phyloP scores from a whole-genome alignment of 345 rosid species.

The Eutrema yunnanense region DNA sequence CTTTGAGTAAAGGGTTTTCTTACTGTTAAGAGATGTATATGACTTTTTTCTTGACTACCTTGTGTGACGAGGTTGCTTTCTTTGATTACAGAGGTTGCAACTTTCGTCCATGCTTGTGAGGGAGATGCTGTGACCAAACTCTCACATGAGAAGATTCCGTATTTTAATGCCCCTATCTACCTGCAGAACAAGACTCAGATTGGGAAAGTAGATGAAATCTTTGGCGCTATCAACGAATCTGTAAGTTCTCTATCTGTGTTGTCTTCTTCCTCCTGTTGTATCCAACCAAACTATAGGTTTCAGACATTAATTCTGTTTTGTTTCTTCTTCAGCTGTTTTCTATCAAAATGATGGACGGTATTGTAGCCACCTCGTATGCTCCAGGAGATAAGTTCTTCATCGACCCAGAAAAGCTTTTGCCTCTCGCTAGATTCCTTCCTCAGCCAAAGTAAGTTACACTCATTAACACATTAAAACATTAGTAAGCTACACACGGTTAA shows the following conservation, averaged over 20 bases:
- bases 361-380: constrained; percentile 74
- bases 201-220: constrained; percentile 94
- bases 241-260: constrained; percentile 34
- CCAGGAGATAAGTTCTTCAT: constrained; percentile 83
- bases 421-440: constrained; percentile 76
- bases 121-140: constrained; percentile 98
- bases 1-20: neutral
- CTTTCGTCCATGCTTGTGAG: constrained; percentile 83
- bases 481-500: neutral
- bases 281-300: neutral
- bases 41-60: constrained; percentile 33
- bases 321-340: constrained; percentile 62
- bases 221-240: constrained; percentile 94
- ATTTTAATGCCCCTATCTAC: constrained; percentile 77
- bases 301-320: constrained; percentile 10
- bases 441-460: constrained; percentile 75
- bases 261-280: neutral
- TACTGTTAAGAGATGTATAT: constrained; percentile 9
- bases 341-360: constrained; percentile 90
- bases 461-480: neutral
- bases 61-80: constrained; percentile 38
- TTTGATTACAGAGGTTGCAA: constrained; percentile 70
- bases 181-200: constrained; percentile 87
- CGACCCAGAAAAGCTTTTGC: constrained; percentile 75
- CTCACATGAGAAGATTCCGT: constrained; percentile 72